A percentile compares a stretch with the other conserved stretches of the same genome.
Conservation (phyloP, 495 filamentous ascomycete genomes). For the Aspergillus incahuasiensis region DNA sequence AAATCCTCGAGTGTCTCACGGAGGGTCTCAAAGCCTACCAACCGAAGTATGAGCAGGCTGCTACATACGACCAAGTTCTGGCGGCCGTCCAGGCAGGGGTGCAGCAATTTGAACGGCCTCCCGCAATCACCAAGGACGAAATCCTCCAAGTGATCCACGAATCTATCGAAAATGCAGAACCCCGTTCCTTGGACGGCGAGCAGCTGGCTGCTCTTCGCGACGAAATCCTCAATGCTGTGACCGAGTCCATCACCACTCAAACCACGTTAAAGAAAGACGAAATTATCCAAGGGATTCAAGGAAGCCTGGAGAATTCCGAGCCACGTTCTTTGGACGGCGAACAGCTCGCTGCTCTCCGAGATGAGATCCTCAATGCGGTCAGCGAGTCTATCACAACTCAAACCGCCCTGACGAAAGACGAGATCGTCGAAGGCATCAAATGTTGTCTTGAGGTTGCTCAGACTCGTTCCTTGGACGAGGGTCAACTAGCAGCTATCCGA, state of each 20-base stretch:
- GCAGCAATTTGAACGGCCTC: constrained; percentile 67
- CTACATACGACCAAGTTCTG: constrained; percentile 74
- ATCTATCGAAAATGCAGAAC: constrained; percentile 47
- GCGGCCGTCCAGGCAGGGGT: constrained; percentile 77
- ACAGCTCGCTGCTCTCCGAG: constrained; percentile 35
- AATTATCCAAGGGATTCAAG: constrained; percentile 67
- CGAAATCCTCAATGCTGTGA: constrained; percentile 37
- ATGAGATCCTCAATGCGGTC: constrained; percentile 38
- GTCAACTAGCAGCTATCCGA: constrained; percentile 31
- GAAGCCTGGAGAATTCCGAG: constrained; percentile 52
- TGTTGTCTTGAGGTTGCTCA: constrained; percentile 56
- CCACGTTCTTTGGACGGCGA: constrained; percentile 23
- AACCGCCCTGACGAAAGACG: constrained; percentile 32
- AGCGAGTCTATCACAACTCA: constrained; percentile 36
- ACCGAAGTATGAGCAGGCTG: constrained; percentile 50
- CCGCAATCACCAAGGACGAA: constrained; percentile 41
- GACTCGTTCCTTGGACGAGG: constrained; percentile 21
- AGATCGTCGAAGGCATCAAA: constrained; percentile 64
- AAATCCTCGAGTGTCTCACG: constrained; percentile 76
- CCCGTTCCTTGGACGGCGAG: constrained; percentile 23
- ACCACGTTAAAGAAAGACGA: constrained; percentile 42
- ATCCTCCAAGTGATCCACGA: constrained; percentile 71
- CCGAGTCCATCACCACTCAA: constrained; percentile 36
- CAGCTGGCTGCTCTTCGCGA: constrained; percentile 38
- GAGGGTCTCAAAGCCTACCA: constrained; percentile 78